Conservation (phyloP, 2,329 filamentous ascomycete genomes). For the Colletotrichum cordylinicola region DNA sequence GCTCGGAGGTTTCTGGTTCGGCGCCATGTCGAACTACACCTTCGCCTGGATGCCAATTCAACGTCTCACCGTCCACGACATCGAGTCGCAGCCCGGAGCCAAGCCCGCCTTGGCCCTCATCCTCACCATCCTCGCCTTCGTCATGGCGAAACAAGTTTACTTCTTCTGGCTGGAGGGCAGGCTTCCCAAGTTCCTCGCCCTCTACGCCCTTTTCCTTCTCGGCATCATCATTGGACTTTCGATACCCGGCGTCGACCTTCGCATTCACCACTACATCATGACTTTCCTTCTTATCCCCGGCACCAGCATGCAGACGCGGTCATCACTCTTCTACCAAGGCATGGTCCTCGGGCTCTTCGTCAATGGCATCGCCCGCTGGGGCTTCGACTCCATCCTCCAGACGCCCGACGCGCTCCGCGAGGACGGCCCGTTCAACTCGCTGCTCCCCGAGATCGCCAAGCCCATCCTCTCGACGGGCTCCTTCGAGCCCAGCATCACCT, state of each 20-base stretch:
- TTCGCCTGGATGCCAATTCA: conserved; percentile 93
- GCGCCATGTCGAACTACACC: conserved; percentile 92
- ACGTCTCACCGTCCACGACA: conserved; percentile 86
- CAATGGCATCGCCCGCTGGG: conserved; percentile 93
- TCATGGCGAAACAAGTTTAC: conserved; percentile 80
- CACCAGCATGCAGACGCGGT: conserved; percentile 86
- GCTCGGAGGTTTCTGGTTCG: conserved; percentile 90
- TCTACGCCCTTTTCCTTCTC: conserved; percentile 75
- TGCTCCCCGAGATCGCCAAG: conserved; percentile 59
- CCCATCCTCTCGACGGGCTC: conserved; percentile 48
- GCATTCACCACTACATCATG: conserved; percentile 95
- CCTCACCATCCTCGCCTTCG: conserved; percentile 69
- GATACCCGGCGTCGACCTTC: conserved; percentile 78
- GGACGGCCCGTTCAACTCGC: conserved; percentile 66
- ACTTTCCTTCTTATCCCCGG: conserved; percentile 86
- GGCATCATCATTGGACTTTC: conserved; percentile 72
- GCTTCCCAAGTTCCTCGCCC: conserved; percentile 75
- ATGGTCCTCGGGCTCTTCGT: conserved; percentile 89
- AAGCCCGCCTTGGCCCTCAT: conserved; percentile 82
- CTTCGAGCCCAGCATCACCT: conserved; percentile 69
- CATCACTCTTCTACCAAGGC: conserved; percentile 86
- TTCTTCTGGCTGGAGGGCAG: conserved; percentile 86
- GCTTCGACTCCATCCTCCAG: conserved; percentile 87
- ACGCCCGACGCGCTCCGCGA: conserved; percentile 75
- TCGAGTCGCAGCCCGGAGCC: conserved; percentile 87